Evolutionary conservation across 208 protist species (phyloP), one percentile per base, ranked within the genome.

Genomic region (Leishmania major): DNA sequence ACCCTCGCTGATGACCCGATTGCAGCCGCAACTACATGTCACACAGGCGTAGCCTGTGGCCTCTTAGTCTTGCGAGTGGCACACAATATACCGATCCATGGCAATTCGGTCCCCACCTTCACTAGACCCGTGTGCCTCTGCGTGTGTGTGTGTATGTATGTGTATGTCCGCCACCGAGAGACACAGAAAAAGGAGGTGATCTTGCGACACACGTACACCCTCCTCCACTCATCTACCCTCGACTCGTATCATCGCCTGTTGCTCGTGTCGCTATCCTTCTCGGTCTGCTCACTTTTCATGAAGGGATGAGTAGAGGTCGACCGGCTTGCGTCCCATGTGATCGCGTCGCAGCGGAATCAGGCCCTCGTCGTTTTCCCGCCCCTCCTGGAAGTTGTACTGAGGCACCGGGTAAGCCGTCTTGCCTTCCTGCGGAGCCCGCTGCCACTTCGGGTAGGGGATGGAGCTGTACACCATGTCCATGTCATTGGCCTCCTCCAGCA

Each of bases 401-500:
- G 92, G 92, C 55, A 96, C 87, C 40, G 89, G 87, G 83, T 95
- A 95, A 5, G 53, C 57, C 22, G 94, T 96, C 60, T 86, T 78
- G 43, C 88, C 85, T 57, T 81, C 80, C 69, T 85, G 60, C 69
- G 51, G 22, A 53, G 69, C 74, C 19, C 88, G 85, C 69, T 88
- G 80, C 13, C 88, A 70, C 74, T 89, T 82, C 53, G 91, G 92
- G 79, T 95, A 96, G 37, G 92, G 92, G 70, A 92, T 88, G 4
- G 90, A 80, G 31, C 88, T 89, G 87, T 97, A 97, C 37, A 96
- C 79, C 86, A 89, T 84, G 80, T 97, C 94, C 82, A 91, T 92
- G 79, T 93, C 91, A 80, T 90, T 96, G 17, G 89, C 93, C 78
- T 97, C 93, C 82, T 95, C 90, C n/a, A 97, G 84, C 77, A 96